Evolutionary conservation across 495 filamentous ascomycete species (phyloP), one percentile per base, ranked within the genome.

Genomic region (Cercophora samala): DNA sequence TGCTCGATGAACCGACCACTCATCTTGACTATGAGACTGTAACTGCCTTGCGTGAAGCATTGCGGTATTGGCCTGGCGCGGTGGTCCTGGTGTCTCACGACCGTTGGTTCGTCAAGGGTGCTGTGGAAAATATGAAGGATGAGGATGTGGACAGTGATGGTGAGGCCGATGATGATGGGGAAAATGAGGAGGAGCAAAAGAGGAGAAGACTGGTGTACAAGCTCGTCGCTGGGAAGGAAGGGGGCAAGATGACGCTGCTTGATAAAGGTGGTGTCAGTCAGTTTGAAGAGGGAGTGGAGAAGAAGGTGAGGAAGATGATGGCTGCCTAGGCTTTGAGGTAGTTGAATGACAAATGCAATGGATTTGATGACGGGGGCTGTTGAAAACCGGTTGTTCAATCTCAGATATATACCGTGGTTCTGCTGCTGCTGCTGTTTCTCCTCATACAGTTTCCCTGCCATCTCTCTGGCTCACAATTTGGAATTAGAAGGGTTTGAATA

Each of bases 1-100:
- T 96, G 17, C 84, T 96, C 9, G 91, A 96, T 72, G 91, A 96
- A 74, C 88, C 90, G 19, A 94, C 90, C 11, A 96, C 91, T n/a
- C 91, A 94, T 79, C 78, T 96, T 46, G 91, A 96, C 69, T 89
- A 88, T 69, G 82, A 93, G 74, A 91, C 89, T 3, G 90, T 93
- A 29, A 83, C 81, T 6, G 90, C 89, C 4, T 79, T 96, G 53
- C 82, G 86, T 3, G 81, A 83, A 42, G 90, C 87, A 13, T 76
- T 96, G 68, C 78, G 83, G 5, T 79, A 72, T 0, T 94, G 88
- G 80, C 82, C 85, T 32, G 91, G 91, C 0, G 90, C 91, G 0
- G 82, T 93, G 3, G 70, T 93, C 67, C 62, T 93, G 2, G 87
- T 94, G 1, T 89, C 86, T 13, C 91, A 96, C 72, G 91, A 96